Evolutionary conservation across 139 green algal genomes (phyloP), one percentile per base, ranked within the genome.

Genomic region (Auxenochlorella pyrenoidosa): DNA sequence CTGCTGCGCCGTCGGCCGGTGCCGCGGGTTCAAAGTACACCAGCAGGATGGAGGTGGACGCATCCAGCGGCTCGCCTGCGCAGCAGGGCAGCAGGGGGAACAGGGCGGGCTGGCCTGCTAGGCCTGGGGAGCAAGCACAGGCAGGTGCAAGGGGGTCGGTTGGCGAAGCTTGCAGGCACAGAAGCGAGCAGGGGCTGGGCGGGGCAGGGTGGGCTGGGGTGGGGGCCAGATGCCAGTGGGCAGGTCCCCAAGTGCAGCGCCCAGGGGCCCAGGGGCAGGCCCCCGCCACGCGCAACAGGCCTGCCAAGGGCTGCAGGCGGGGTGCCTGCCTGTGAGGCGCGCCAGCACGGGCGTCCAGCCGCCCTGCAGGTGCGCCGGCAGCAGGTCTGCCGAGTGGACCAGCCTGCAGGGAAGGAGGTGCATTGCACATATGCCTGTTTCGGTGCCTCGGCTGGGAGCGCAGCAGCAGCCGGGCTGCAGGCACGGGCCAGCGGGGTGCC

Each of bases 51-150:
- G 51, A 91, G 78, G 75, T 80, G 76, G 47, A 54, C 0, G 77
- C 83, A 84, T 91, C 76, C 65, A 91, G 40, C 41, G 84, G 76
- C 68, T 91, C 88, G 26, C 43, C 88, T 90, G 87, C 51, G 81
- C 21, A 22, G 21, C 34, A 32, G 2, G 24, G 63, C 24, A 30
- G 28, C 21, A 38, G 36, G 66, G 12, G 12, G 6, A 6, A n/a
- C n/a, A n/a, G n/a, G n/a, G n/a, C n/a, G n/a, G n/a, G n/a, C n/a
- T n/a, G n/a, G n/a, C n/a, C n/a, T n/a, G n/a, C n/a, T n/a, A n/a
- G n/a, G n/a, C n/a, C n/a, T n/a, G n/a, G n/a, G n/a, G n/a, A n/a
- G n/a, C n/a, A n/a, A n/a, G n/a, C n/a, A n/a, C n/a, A n/a, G n/a
- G n/a, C n/a, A n/a, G n/a, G n/a, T n/a, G n/a, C n/a, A n/a, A n/a